phyloP scores from a whole-genome alignment of 345 rosid genomes.

The Eucalyptus fibrosa region DNA sequence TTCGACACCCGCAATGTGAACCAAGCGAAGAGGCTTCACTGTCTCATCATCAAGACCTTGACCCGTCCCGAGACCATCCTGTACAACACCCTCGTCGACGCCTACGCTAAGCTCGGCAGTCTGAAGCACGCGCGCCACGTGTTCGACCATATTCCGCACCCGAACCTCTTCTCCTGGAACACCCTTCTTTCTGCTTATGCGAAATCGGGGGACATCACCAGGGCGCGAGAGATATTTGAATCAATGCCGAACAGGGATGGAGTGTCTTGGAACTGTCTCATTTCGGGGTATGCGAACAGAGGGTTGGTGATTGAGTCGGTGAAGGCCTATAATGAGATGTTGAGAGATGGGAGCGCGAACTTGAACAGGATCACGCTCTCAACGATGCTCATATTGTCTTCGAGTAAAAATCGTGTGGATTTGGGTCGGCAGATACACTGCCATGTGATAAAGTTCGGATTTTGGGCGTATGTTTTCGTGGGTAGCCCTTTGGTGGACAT shows the following conservation, averaged over 20 bases:
- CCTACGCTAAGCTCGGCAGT: constrained; percentile 23
- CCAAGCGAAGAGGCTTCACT: constrained; percentile 52
- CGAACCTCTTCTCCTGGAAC: constrained; percentile 74
- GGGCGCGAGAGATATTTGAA: constrained; percentile 36
- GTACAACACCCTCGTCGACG: constrained; percentile 34
- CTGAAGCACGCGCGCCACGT: constrained; percentile 41
- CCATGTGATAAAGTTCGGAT: constrained; percentile 61
- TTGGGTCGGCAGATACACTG: constrained; percentile 72
- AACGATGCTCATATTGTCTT: constrained; percentile 55
- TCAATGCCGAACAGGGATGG: constrained; percentile 55
- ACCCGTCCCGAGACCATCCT: constrained; percentile 39
- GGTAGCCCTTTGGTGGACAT: constrained; percentile 74
- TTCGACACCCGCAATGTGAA: constrained; percentile 18
- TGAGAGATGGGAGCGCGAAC: constrained; percentile 33
- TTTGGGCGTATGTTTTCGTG: constrained; percentile 40
- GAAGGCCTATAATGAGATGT: constrained; percentile 48
- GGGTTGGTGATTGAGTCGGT: constrained; percentile 41
- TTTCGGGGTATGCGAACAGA: constrained; percentile 49
- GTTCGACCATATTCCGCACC: constrained; percentile 54
- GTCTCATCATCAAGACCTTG: constrained; percentile 36
- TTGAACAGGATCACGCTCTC: constrained; percentile 67
- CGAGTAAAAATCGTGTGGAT: constrained; percentile 20
- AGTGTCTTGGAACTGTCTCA: constrained; percentile 76
- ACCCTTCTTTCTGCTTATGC: constrained; percentile 67
- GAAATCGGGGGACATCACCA: constrained; percentile 41